phyloP scores from a whole-genome alignment of 192 early-diverging fungal species.

The Ambispora gerdemannii region DNA sequence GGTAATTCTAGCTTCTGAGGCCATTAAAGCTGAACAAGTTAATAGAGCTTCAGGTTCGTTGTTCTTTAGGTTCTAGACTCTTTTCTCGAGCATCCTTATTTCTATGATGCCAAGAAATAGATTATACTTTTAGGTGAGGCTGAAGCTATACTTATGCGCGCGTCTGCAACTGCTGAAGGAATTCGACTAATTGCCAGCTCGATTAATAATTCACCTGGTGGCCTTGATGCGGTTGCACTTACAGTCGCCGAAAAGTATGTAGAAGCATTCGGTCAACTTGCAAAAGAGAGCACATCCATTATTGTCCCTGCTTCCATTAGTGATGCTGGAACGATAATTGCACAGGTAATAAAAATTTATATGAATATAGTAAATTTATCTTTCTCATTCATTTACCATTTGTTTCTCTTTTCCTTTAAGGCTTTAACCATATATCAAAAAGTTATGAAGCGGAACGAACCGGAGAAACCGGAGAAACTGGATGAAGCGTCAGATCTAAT shows the following conservation, averaged over 20 bases:
- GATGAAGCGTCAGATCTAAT: no score
- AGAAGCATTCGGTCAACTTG: conserved; percentile 86
- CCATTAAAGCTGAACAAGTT: conserved; percentile 83
- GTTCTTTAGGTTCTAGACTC: neutral
- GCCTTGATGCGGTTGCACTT: conserved; percentile 82
- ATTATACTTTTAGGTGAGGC: conserved; percentile 66
- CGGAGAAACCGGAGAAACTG: no score
- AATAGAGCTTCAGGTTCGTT: conserved; percentile 75
- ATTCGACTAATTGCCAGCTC: conserved; percentile 80
- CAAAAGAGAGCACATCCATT: conserved; percentile 88
- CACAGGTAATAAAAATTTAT: no score
- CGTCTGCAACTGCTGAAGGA: conserved; percentile 74
- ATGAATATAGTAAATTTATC: neutral
- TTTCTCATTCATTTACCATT: neutral
- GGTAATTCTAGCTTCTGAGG: conserved; percentile 91
- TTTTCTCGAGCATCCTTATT: neutral
- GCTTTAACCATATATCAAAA: neutral
- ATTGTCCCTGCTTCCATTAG: conserved; percentile 81
- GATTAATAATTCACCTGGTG: conserved; percentile 60
- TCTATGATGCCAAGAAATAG: neutral
- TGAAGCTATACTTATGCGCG: conserved; percentile 81
- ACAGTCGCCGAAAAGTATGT: conserved; percentile 96
- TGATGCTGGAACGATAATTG: conserved; percentile 86
- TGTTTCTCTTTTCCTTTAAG: neutral
- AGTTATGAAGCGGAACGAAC: neutral